Evolutionary conservation across 2,329 filamentous ascomycete genomes (phyloP), one percentile per base, ranked within the genome.

Genomic region (Zymoseptoria tritici): DNA sequence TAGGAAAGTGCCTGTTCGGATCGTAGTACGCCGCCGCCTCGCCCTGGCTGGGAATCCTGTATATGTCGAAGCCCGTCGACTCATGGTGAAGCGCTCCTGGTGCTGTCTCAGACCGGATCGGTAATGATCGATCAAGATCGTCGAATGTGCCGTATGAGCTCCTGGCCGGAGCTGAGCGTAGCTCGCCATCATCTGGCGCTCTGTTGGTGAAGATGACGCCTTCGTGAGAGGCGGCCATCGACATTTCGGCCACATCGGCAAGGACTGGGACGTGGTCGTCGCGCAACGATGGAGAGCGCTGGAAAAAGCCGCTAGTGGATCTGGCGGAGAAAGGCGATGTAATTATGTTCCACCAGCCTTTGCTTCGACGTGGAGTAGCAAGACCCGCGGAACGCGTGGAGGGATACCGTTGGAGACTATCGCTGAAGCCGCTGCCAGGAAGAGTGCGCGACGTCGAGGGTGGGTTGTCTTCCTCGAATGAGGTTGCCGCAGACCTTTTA

Each of bases 321-420:
- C 59, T 62, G 2, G 70, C 68, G 21, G 70, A 71, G 67, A 91
- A 91, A 0, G 88, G 88, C 1, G 88, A 89, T 7, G 83, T 86
- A 58, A 91, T 84, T 64, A 89, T 81, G 67, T 90, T 89, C 88
- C 88, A 91, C 88, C 88, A 91, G 20, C 88, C 88, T 61, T 81
- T 80, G 24, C 86, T 87, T 58, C 80, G 80, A 9, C 83, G 81
- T 50, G 78, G 80, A 26, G 82, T 83, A 49, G 81, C 83, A 5
- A 75, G 67, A 67, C 59, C 60, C 22, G 61, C 55, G 9, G 64
- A 46, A 16, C 36, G 36, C 16, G 36, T 46, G 36, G 36, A 46
- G 36, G 36, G 11, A 46, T 46, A n/a, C 16, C 36, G 4, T 16
- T n/a, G 36, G 36, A 22, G 22, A 5, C 9, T 2, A 19, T 24